Conservation (phyloP, 2,329 filamentous ascomycete species). For the Monilinia aucupariae region DNA sequence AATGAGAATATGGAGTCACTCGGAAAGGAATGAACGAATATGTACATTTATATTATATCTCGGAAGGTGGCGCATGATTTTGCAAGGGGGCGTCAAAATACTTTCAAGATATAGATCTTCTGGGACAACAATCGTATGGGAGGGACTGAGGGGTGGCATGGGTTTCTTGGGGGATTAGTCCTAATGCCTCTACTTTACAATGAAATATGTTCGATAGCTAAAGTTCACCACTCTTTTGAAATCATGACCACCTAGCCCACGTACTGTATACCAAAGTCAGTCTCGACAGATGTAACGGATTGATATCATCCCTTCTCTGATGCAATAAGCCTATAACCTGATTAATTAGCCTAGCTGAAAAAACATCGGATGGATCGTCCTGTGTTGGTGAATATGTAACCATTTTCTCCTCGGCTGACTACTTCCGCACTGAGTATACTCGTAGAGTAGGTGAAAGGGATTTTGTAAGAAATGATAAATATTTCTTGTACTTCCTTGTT, state of each 20-base stretch:
- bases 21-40: slow-evolving; percentile 7
- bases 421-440: too few relatives aligned
- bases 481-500: neutral
- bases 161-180: neutral
- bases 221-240: too few relatives aligned
- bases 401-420: too few relatives aligned
- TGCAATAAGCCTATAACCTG: neutral
- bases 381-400: neutral
- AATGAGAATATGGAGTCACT: slow-evolving; percentile 28
- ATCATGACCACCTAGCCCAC: neutral
- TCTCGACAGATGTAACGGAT: neutral
- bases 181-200: neutral
- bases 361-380: neutral
- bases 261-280: neutral
- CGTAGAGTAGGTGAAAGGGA: neutral
- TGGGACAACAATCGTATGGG: slow-evolving; percentile 12
- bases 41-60: slow-evolving; percentile 14
- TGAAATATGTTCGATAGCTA: neutral
- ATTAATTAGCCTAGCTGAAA: neutral
- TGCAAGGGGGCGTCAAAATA: slow-evolving; percentile 9
- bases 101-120: slow-evolving; percentile 16
- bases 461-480: neutral
- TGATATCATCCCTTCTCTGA: neutral
- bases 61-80: slow-evolving; percentile 6
- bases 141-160: neutral